phyloP scores from a whole-genome alignment of 2,329 filamentous ascomycete species.

The Pestalotiopsis fici region DNA sequence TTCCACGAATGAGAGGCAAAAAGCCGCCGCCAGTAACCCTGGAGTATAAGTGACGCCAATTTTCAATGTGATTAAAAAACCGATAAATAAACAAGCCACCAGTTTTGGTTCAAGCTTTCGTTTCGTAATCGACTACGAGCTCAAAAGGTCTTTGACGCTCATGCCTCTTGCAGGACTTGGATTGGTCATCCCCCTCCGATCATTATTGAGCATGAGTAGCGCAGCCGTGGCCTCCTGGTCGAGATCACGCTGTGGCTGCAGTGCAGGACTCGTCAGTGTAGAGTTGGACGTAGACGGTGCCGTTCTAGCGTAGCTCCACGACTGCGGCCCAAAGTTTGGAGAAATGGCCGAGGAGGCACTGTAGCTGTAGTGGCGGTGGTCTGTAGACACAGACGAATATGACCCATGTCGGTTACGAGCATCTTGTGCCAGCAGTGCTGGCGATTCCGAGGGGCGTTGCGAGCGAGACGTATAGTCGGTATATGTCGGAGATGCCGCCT shows the following conservation, averaged over 20 bases:
- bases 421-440: constrained; percentile 50
- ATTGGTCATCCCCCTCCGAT: constrained; percentile 58
- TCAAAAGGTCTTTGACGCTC: constrained; percentile 57
- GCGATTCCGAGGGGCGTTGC: constrained; percentile 53
- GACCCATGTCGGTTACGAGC: constrained; percentile 48
- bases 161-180: constrained; percentile 43
- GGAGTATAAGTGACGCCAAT: background rate
- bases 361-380: constrained; percentile 44
- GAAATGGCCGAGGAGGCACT: constrained; percentile 40
- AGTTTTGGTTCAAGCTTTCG: too few relatives aligned
- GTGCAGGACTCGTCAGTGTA: constrained; percentile 58
- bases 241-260: constrained; percentile 56
- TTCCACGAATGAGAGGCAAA: background rate
- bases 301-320: constrained; percentile 39
- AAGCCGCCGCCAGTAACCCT: background rate
- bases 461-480: constrained; percentile 28
- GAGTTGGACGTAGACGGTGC: constrained; percentile 45
- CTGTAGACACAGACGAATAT: constrained; percentile 53
- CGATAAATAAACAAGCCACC: background rate
- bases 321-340: constrained; percentile 43
- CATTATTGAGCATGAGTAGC: constrained; percentile 82
- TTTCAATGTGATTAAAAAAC: background rate
- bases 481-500: constrained; percentile 48
- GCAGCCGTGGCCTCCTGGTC: constrained; percentile 84
- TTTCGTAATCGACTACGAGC: constrained; percentile 34